phyloP scores from a whole-genome alignment of 2,329 filamentous ascomycete genomes.

The Aspergillus ustus region DNA sequence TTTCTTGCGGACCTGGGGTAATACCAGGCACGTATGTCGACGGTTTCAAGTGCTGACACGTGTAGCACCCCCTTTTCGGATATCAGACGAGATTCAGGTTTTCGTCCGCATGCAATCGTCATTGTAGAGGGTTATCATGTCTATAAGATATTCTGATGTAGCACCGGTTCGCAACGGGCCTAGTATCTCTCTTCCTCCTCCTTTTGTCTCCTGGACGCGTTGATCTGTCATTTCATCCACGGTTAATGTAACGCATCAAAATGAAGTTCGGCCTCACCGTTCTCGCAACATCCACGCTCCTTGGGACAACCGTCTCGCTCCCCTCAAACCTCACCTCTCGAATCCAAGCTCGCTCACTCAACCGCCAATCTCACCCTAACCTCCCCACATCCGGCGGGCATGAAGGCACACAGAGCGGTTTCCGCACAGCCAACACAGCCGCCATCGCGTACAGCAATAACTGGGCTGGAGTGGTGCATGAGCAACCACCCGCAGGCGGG shows the following conservation, averaged over 20 bases:
- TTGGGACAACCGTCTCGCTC: slow-evolving; percentile 32
- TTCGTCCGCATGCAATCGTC: slow-evolving; percentile 6
- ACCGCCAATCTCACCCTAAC: slow-evolving; percentile 33
- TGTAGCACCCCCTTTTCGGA: slow-evolving; percentile 9
- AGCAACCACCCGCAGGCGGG: slow-evolving; percentile 44
- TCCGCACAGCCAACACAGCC: slow-evolving; percentile 23
- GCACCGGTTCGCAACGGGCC: background rate
- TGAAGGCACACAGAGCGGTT: slow-evolving; percentile 14
- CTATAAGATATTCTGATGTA: background rate
- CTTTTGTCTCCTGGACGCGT: background rate
- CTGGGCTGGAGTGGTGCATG: slow-evolving; percentile 64
- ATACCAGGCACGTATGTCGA: background rate
- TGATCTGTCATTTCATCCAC: background rate
- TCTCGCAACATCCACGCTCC: slow-evolving; percentile 30
- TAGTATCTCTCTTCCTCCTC: background rate
- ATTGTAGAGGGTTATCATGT: no score
- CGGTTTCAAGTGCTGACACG: background rate
- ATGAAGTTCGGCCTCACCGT: slow-evolving; percentile 36
- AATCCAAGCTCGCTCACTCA: slow-evolving; percentile 32
- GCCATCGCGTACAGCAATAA: slow-evolving; percentile 59
- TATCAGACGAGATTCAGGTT: background rate
- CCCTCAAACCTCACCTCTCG: slow-evolving; percentile 35
- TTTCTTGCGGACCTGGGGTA: background rate
- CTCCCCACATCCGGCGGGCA: slow-evolving; percentile 14
- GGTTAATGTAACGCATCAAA: slow-evolving; percentile 14